Evolutionary conservation across 2,329 filamentous ascomycete species (phyloP).

Genomic region (Emergomyces africanus): DNA sequence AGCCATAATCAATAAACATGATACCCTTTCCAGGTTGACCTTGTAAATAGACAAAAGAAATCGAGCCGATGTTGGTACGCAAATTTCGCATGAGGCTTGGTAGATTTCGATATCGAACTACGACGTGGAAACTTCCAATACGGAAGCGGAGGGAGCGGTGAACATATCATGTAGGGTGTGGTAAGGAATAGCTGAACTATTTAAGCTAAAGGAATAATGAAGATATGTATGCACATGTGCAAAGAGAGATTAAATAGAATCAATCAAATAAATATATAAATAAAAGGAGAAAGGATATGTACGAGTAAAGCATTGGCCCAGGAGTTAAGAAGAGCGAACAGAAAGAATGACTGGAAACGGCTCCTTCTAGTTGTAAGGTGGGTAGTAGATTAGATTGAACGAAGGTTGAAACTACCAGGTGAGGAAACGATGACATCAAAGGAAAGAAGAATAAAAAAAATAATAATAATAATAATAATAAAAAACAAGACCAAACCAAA

Average conservation of each 20-base stretch:
- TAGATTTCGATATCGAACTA: neutral
- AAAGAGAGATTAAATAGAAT: too few relatives aligned
- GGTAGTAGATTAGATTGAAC: neutral
- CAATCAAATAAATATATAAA: slow-evolving; percentile 10
- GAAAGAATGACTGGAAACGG: neutral
- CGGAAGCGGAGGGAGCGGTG: neutral
- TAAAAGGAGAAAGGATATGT: slow-evolving; percentile 13
- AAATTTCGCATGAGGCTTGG: neutral
- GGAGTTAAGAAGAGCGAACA: neutral
- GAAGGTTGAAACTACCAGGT: too few relatives aligned
- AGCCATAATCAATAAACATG: neutral
- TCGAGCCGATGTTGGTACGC: neutral
- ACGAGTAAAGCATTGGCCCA: too few relatives aligned
- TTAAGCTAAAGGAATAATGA: neutral
- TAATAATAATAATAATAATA: too few relatives aligned
- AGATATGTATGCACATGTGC: neutral
- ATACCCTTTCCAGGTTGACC: neutral
- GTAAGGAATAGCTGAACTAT: neutral
- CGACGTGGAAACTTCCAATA: neutral
- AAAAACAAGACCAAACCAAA: neutral
- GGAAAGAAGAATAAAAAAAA: too few relatives aligned
- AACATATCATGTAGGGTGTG: neutral
- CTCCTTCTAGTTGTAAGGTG: neutral
- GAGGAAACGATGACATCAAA: too few relatives aligned
- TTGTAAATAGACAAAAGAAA: neutral